Percentiles rank a stretch among this genome's conserved stretches.
phyloP scores from a whole-genome alignment of 352 stramenopile genomes.

The Globisporangium canariense region DNA sequence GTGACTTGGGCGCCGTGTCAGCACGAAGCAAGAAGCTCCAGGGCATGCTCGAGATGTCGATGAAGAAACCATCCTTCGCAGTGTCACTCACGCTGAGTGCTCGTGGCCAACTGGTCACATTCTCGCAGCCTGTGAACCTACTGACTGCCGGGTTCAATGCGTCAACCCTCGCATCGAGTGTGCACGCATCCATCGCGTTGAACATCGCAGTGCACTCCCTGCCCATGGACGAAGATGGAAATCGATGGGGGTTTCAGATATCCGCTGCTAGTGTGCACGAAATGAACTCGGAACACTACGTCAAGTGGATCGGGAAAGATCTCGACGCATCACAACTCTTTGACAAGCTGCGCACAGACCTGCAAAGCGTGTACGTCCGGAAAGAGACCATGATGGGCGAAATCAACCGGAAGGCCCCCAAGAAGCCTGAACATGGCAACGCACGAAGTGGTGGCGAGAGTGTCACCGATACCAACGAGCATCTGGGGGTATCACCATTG shows the following conservation, averaged over 20 bases:
- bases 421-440: not conserved
- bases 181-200: conserved; percentile 28
- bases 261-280: conserved; percentile 37
- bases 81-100: conserved; percentile 50
- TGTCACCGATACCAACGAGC: conserved; percentile 4
- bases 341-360: conserved; percentile 49
- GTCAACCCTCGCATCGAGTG: conserved; percentile 15
- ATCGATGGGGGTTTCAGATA: conserved; percentile 53
- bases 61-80: conserved; percentile 21
- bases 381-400: conserved; percentile 41
- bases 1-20: conserved; percentile 44
- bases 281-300: conserved; percentile 51
- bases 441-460: not conserved
- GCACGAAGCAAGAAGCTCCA: conserved; percentile 44
- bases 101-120: conserved; percentile 42
- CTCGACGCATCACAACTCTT: conserved; percentile 27
- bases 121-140: conserved; percentile 60
- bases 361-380: conserved; percentile 50
- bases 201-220: conserved; percentile 35
- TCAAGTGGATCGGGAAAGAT: conserved; percentile 58
- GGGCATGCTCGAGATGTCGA: conserved; percentile 43
- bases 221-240: conserved; percentile 52
- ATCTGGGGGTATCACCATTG: not conserved
- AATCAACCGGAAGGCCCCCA: conserved; percentile 18
- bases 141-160: conserved; percentile 34